These are phyloP conservation scores for Kwoniella dejecticola DNA, from an alignment of 768 basidiomycete species.

Conservation along the genomic window DNA sequence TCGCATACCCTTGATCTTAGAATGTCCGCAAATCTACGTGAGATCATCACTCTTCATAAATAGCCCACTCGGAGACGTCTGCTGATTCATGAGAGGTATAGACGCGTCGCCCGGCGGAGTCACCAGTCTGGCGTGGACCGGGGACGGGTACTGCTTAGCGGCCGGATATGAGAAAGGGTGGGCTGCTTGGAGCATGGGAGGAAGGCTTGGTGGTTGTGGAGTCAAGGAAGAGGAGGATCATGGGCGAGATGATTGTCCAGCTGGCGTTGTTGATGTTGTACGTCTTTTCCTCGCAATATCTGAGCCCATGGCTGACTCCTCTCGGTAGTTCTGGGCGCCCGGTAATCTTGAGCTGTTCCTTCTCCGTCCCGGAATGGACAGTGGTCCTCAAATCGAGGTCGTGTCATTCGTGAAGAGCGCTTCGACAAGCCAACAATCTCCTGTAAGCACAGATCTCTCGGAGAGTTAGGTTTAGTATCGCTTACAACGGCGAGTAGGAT, in stretches of 20 bases:
- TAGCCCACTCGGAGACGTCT: background rate
- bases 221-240: constrained; percentile 66
- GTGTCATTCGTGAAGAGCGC: constrained; percentile 95
- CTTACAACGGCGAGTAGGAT: constrained; percentile 62
- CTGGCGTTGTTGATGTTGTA: constrained; percentile 74
- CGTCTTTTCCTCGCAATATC: constrained; percentile 43
- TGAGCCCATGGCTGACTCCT: background rate
- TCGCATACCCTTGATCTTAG: constrained; percentile 62
- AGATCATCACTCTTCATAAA: no score
- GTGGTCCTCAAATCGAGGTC: constrained; percentile 66
- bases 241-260: constrained; percentile 63
- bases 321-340: constrained; percentile 81
- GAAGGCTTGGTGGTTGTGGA: constrained; percentile 77
- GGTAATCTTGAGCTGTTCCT: constrained; percentile 88
- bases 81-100: constrained; percentile 8
- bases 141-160: constrained; percentile 91
- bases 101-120: constrained; percentile 44
- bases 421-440: constrained; percentile 84
- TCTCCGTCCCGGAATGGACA: constrained; percentile 58
- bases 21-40: constrained; percentile 34
- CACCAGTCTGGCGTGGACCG: constrained; percentile 77
- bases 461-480: background rate
- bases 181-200: constrained; percentile 87
- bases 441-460: constrained; percentile 61
- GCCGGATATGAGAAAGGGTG: constrained; percentile 89